Evolutionary conservation across 2,329 filamentous ascomycete species (phyloP), one percentile per base, ranked within the genome.

Genomic region (Monilinia fructicola): DNA sequence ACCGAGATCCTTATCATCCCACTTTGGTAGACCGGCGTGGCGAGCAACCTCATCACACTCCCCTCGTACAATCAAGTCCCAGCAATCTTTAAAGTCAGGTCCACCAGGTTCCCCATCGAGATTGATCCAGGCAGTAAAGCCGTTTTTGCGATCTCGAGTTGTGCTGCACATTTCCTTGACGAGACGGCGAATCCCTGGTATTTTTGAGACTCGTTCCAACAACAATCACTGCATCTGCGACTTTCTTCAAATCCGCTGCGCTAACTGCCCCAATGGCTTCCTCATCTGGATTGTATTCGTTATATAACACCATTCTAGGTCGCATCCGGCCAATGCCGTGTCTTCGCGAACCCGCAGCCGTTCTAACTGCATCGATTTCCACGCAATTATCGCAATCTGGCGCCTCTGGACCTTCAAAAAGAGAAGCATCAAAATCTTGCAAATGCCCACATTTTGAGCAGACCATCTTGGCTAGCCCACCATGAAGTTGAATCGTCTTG

Each of bases 261-360:
- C 93, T 92, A 52, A 97, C 93, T 28, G 91, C 91, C 54, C 94
- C 93, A 76, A 99, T 99, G 18, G 95, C 94, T 73, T 97, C 94
- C 72, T 95, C 92, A 71, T 99, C 95, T 0, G 95, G 95, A 76
- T 98, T 97, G 77, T 92, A 90, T 78, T 99, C 95, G 76, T 98
- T 97, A 81, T 99, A 99, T 12, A 99, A 84, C 5, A 98, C 94
- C 81, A 99, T 97, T 67, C 95, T 87, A 28, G 95, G 95, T 28
- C 95, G 87, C 69, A 99, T 81, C 69, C 91, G 88, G 53, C 95
- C 95, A 73, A 99, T 90, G 1, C 95, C 95, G 75, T 97, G 95
- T 75, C 93, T 96, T 67, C 95, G 88, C 79, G 97, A 94, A 59
- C 93, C 93, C 16, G 88, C 90, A 69, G 84, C 83, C 21, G 90